Percentiles rank a stretch among this genome's conserved stretches.
Conservation (phyloP, 257 asterid genomes). For the Marsdenia floribunda region DNA sequence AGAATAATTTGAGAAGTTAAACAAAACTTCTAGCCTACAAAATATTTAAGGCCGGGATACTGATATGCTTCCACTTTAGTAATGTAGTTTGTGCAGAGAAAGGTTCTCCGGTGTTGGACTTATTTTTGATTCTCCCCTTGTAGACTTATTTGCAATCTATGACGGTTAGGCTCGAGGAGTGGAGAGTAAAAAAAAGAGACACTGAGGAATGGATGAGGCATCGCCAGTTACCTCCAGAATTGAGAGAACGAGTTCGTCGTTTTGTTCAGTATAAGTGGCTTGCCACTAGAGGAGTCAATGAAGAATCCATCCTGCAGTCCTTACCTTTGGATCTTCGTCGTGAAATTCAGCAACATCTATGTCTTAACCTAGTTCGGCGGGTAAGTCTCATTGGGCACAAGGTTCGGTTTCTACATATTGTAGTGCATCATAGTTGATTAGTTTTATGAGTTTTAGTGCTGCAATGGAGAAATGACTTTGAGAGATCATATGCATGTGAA, state of each 20-base stretch:
- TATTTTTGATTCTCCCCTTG: conserved; percentile 8
- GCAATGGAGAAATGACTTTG: background rate
- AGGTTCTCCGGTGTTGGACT: background rate
- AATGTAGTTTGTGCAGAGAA: background rate
- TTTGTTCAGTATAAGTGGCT: conserved; percentile 86
- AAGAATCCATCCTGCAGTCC: conserved; percentile 65
- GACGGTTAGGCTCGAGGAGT: conserved; percentile 94
- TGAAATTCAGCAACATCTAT: conserved; percentile 86
- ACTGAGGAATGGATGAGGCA: conserved; percentile 99
- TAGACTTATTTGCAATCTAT: conserved; percentile 88
- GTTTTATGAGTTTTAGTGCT: background rate
- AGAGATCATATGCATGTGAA: background rate
- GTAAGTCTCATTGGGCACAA: conserved; percentile 37
- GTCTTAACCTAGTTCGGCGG: conserved; percentile 94
- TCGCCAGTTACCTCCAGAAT: conserved; percentile 76
- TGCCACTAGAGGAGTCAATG: conserved; percentile 91
- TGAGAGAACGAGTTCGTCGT: conserved; percentile 88
- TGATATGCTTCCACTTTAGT: background rate
- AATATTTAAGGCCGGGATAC: background rate
- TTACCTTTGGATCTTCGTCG: conserved; percentile 88
- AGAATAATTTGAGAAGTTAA: background rate
- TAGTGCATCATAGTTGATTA: background rate
- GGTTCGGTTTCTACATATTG: background rate
- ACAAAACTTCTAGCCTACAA: background rate
- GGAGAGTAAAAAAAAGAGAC: conserved; percentile 86